A percentile compares a stretch with the other conserved stretches of the same genome.
These are phyloP conservation scores for Uncinocarpus reesii DNA, from an alignment of 2,329 filamentous ascomycete species.

Conservation along the genomic window DNA sequence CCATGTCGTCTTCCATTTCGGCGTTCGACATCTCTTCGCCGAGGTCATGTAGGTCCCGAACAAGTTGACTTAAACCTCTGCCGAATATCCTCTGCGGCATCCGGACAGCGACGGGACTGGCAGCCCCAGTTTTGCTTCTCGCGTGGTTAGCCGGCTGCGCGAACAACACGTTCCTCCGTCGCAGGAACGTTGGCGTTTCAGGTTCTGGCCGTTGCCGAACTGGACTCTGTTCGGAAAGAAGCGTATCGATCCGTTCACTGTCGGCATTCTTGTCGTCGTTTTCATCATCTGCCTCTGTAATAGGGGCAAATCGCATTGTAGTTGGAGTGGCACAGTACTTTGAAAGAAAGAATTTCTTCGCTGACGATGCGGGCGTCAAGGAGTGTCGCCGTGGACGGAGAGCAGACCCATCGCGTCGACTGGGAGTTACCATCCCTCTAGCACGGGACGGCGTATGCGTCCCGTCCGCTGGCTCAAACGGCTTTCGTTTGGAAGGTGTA, in stretches of 20 bases:
- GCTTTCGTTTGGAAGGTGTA: conserved; percentile 17
- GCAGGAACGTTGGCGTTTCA: conserved; percentile 33
- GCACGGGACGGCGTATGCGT: conserved; percentile 30
- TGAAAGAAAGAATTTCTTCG: conserved; percentile 37
- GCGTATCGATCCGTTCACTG: no score
- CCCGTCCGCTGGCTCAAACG: background rate
- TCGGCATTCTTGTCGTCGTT: background rate
- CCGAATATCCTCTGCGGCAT: conserved; percentile 31
- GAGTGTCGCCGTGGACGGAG: conserved; percentile 13
- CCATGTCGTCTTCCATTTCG: conserved; percentile 37
- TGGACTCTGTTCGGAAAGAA: background rate
- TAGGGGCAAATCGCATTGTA: conserved; percentile 34
- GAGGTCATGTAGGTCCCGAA: conserved; percentile 32
- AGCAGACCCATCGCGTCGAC: background rate
- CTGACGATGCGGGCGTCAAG: conserved; percentile 35
- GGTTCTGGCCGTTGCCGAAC: conserved; percentile 18
- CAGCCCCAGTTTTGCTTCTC: conserved; percentile 12
- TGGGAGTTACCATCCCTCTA: conserved; percentile 9
- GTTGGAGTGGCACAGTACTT: conserved; percentile 40
- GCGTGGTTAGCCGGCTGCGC: conserved; percentile 17
- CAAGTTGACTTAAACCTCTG: conserved; percentile 31
- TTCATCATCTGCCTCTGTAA: conserved; percentile 25
- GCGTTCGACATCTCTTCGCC: conserved; percentile 34
- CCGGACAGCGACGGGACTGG: conserved; percentile 32
- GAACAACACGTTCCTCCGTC: conserved; percentile 29